Conservation (phyloP, 2,329 filamentous ascomycete species). For the Aspergillus aculeatinus region DNA sequence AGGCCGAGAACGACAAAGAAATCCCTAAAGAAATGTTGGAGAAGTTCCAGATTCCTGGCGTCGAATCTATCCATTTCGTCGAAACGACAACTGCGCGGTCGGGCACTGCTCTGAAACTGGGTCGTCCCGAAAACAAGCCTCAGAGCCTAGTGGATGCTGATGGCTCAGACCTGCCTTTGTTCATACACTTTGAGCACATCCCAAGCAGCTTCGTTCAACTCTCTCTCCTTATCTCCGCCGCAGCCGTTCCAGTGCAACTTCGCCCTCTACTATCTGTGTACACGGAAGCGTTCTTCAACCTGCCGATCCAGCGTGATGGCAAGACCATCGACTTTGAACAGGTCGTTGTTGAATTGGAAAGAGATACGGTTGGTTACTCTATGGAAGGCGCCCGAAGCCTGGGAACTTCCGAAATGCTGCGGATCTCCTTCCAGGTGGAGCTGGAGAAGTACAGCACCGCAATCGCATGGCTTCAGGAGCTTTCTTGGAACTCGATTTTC, state of each 20-base stretch:
- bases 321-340: conserved; percentile 82
- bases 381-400: conserved; percentile 68
- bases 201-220: conserved; percentile 90
- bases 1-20: conserved; percentile 81
- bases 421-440: conserved; percentile 82
- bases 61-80: conserved; percentile 93
- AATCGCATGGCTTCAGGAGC: conserved; percentile 78
- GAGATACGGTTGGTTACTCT: conserved; percentile 81
- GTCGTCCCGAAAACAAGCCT: conserved; percentile 64
- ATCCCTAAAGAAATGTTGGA: conserved; percentile 82
- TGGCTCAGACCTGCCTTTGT: conserved; percentile 66
- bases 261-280: conserved; percentile 84
- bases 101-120: conserved; percentile 72
- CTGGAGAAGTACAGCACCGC: conserved; percentile 80
- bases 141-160: conserved; percentile 76
- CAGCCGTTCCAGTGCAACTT: conserved; percentile 72
- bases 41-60: conserved; percentile 75
- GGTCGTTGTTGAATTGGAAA: conserved; percentile 85
- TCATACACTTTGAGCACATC: conserved; percentile 96
- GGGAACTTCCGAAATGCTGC: conserved; percentile 77
- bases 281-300: conserved; percentile 90
- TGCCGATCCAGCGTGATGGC: conserved; percentile 75
- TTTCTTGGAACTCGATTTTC: conserved; percentile 88
- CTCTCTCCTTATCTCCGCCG: conserved; percentile 75
- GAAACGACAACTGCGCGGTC: conserved; percentile 80